phyloP scores from a whole-genome alignment of 2,329 filamentous ascomycete species.

The Clonostachys rosea region DNA sequence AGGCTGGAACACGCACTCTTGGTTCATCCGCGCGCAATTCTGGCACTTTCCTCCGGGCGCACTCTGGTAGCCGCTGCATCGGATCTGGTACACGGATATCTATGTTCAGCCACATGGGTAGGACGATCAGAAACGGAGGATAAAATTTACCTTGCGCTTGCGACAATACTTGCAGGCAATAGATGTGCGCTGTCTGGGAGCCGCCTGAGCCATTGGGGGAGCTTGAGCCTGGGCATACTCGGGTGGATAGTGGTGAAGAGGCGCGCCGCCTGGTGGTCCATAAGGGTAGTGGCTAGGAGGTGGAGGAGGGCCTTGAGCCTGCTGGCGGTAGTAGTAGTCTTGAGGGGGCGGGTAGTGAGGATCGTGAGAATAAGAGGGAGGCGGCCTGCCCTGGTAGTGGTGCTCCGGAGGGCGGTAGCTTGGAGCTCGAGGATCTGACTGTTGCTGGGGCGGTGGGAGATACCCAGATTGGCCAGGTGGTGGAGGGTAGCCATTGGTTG shows the following conservation, averaged over 20 bases:
- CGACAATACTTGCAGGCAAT: slow-evolving; percentile 57
- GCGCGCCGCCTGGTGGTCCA: slow-evolving; percentile 10
- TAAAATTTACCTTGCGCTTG: slow-evolving; percentile 49
- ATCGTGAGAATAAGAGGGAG: slow-evolving; percentile 19
- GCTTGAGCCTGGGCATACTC: slow-evolving; percentile 26
- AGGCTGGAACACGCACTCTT: slow-evolving; percentile 57
- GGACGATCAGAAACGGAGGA: neutral
- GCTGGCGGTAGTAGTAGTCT: slow-evolving; percentile 25
- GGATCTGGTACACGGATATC: slow-evolving; percentile 35
- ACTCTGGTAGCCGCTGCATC: slow-evolving; percentile 56
- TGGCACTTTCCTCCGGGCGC: slow-evolving; percentile 55
- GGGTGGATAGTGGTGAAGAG: slow-evolving; percentile 15
- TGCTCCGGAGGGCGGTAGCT: slow-evolving; percentile 33
- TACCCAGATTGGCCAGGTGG: slow-evolving; percentile 22
- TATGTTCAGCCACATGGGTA: neutral
- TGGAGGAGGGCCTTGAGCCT: slow-evolving; percentile 19
- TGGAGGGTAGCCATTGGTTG: slow-evolving; percentile 41
- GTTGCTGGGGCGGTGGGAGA: slow-evolving; percentile 30
- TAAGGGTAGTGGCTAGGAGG: slow-evolving; percentile 5
- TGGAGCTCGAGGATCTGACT: slow-evolving; percentile 22
- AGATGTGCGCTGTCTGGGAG: slow-evolving; percentile 53
- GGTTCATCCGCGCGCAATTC: slow-evolving; percentile 57
- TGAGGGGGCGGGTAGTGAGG: slow-evolving; percentile 24
- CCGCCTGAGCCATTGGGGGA: slow-evolving; percentile 40
- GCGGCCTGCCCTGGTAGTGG: slow-evolving; percentile 26